phyloP scores from a whole-genome alignment of 768 basidiomycete species.

The Mycena pura region DNA sequence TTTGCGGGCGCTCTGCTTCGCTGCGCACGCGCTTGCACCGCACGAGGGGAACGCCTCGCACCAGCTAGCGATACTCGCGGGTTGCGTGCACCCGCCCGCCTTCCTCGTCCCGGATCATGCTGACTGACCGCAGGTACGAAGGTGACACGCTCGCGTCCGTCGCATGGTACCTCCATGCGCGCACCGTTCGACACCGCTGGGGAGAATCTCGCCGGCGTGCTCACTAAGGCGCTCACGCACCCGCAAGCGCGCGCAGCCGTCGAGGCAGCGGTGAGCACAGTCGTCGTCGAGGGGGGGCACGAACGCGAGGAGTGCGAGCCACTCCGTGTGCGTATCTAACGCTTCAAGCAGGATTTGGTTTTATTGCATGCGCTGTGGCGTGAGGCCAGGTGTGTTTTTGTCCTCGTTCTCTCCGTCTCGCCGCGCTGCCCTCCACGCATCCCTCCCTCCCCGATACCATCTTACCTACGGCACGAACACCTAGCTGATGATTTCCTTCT shows the following conservation, averaged over 20 bases:
- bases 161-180: slow-evolving; percentile 87
- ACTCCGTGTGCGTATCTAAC: slow-evolving; percentile 61
- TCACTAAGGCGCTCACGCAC: slow-evolving; percentile 69
- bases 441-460: background rate
- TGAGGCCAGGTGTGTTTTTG: slow-evolving; percentile 12
- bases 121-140: slow-evolving; percentile 53
- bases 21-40: slow-evolving; percentile 82
- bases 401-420: background rate
- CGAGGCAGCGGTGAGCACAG: background rate
- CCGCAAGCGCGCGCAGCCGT: background rate
- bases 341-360: slow-evolving; percentile 77
- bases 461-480: background rate
- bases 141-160: slow-evolving; percentile 82
- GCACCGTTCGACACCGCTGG: slow-evolving; percentile 87
- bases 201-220: slow-evolving; percentile 80
- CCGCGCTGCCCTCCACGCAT: background rate
- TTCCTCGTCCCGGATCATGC: too few species aligned
- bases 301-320: slow-evolving; percentile 24
- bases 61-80: slow-evolving; percentile 79
- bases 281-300: background rate
- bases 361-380: slow-evolving; percentile 82
- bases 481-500: background rate
- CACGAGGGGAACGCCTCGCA: slow-evolving; percentile 94
- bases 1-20: slow-evolving; percentile 77
- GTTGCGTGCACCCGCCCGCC: too few species aligned